These are phyloP conservation scores for Aspergillus sp. DNA, from an alignment of 2,329 filamentous ascomycete species.

Conservation along the genomic window DNA sequence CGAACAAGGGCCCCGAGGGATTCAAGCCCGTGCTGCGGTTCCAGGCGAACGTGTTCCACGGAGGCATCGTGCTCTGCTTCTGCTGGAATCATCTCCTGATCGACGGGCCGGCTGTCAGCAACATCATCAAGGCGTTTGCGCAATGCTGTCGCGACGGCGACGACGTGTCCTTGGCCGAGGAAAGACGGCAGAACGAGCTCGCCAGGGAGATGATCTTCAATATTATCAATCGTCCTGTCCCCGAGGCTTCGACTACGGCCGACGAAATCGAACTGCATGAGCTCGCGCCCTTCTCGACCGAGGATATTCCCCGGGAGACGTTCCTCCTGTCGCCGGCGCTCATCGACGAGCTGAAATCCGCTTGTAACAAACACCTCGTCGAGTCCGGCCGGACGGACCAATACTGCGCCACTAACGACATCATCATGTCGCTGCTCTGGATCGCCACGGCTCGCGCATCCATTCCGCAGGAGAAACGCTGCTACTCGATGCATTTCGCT, in stretches of 20 bases:
- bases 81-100: slow-evolving; percentile 8
- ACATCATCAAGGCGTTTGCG: slow-evolving; percentile 5
- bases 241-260: neutral
- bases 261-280: neutral
- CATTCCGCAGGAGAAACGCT: neutral
- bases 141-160: neutral
- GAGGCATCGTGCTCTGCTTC: slow-evolving; percentile 7
- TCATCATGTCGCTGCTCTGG: neutral
- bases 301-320: neutral
- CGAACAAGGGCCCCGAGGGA: neutral
- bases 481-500: neutral
- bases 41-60: slow-evolving; percentile 11
- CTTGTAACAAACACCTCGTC: neutral
- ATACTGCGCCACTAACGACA: neutral
- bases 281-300: neutral
- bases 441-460: neutral
- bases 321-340: neutral
- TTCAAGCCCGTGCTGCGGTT: slow-evolving; percentile 12
- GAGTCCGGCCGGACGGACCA: neutral
- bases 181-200: neutral
- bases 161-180: neutral
- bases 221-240: neutral
- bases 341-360: neutral
- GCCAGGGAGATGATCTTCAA: neutral
- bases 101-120: slow-evolving; percentile 10